A percentile compares a stretch with the other conserved stretches of the same genome.
Conservation (phyloP, 2,329 filamentous ascomycete genomes). For the Colletotrichum sp. region DNA sequence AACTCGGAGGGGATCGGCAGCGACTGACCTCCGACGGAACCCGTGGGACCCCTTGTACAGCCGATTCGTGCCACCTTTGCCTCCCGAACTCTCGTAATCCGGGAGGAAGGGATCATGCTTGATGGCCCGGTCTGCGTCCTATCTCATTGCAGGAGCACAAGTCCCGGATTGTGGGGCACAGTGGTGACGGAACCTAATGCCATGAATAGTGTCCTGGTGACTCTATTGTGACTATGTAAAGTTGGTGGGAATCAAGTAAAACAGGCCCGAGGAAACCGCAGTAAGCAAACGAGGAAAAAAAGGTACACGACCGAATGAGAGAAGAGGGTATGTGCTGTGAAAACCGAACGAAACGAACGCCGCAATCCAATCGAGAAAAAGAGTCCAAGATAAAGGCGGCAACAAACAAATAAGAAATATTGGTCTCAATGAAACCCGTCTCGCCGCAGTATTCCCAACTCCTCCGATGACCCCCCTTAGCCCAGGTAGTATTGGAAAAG, state of each 20-base stretch:
- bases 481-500: background rate
- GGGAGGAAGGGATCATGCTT: background rate
- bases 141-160: background rate
- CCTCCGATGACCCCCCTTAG: constrained; percentile 7
- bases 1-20: background rate
- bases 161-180: background rate
- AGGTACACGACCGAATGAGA: constrained; percentile 4
- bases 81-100: background rate
- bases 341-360: constrained; percentile 7
- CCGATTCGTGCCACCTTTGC: background rate
- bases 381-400: background rate
- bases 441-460: constrained; percentile 1
- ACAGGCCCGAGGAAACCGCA: background rate
- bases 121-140: background rate
- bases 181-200: background rate
- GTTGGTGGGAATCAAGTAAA: background rate
- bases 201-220: constrained; percentile 12
- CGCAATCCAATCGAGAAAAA: constrained; percentile 4
- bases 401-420: constrained; percentile 12
- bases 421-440: background rate
- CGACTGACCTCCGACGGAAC: background rate
- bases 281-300: background rate
- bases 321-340: constrained; percentile 18
- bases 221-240: constrained; percentile 13
- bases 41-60: background rate